A percentile compares a stretch with the other conserved stretches of the same genome.
phyloP scores from a whole-genome alignment of 2,329 filamentous ascomycete genomes.

The Ascochyta fabae region DNA sequence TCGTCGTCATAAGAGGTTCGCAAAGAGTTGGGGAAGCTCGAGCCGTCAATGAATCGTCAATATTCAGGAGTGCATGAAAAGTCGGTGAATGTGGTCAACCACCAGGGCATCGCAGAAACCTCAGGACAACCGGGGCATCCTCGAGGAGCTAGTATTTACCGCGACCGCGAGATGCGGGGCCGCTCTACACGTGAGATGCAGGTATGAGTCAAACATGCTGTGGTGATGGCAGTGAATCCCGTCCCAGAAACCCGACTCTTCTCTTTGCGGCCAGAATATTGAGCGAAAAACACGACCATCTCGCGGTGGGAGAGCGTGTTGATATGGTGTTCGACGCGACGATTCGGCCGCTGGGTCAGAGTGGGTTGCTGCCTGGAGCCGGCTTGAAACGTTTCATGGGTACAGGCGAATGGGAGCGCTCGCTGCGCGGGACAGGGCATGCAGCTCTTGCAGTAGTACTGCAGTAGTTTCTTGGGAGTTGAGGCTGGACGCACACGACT shows the following conservation, averaged over 20 bases:
- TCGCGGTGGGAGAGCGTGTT: conserved; percentile 49
- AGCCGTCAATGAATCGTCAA: conserved; percentile 18
- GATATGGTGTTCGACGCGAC: conserved; percentile 49
- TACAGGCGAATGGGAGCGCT: conserved; percentile 31
- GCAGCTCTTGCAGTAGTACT: conserved; percentile 42
- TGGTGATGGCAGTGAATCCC: conserved; percentile 22
- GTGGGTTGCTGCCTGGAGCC: conserved; percentile 28
- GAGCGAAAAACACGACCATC: conserved; percentile 50
- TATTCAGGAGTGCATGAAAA: conserved; percentile 24
- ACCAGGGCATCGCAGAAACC: conserved; percentile 31
- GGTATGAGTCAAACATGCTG: conserved; percentile 51
- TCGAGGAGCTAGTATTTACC: conserved; percentile 43
- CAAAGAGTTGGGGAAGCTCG: conserved; percentile 19
- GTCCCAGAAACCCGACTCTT: conserved; percentile 24
- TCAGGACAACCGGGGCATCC: conserved; percentile 43
- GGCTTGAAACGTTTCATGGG: conserved; percentile 43
- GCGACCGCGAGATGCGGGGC: conserved; percentile 27
- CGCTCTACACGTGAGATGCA: conserved; percentile 46
- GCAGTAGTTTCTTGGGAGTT: conserved; percentile 27
- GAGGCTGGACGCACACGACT: conserved; percentile 39
- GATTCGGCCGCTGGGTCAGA: conserved; percentile 40
- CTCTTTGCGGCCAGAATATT: conserved; percentile 41
- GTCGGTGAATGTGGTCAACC: conserved; percentile 27
- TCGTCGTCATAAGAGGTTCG: conserved; percentile 18
- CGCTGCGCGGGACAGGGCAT: conserved; percentile 22